Conservation (phyloP, 2,329 filamentous ascomycete species). For the Neofusicoccum kwambonambiense region DNA sequence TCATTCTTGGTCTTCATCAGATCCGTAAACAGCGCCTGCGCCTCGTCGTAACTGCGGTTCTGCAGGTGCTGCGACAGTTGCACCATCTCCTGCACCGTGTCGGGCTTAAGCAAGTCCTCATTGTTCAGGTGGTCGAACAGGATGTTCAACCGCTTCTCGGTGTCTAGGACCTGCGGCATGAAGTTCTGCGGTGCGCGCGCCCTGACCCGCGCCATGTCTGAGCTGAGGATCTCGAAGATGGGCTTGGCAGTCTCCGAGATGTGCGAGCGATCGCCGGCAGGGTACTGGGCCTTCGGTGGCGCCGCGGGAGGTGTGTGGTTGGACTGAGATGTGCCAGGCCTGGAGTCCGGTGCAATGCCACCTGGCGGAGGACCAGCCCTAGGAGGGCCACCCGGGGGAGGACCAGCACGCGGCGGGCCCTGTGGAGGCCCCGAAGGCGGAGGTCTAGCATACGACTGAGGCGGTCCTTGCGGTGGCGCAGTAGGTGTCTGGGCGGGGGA, state of each 20-base stretch:
- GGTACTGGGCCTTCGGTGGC: conserved; percentile 58
- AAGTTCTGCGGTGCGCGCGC: conserved; percentile 82
- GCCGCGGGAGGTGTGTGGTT: conserved; percentile 46
- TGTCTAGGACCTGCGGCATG: conserved; percentile 85
- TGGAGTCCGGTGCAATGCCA: conserved; percentile 32
- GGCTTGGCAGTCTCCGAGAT: conserved; percentile 75
- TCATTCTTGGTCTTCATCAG: conserved; percentile 50
- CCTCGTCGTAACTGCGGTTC: conserved; percentile 45
- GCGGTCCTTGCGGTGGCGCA: conserved; percentile 39
- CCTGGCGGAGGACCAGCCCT: conserved; percentile 36
- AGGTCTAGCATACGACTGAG: conserved; percentile 37
- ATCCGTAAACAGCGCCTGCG: conserved; percentile 44
- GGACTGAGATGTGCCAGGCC: conserved; percentile 51
- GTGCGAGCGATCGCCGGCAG: conserved; percentile 81
- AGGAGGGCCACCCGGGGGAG: conserved; percentile 43
- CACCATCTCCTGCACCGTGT: conserved; percentile 68
- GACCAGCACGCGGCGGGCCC: conserved; percentile 47
- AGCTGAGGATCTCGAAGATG: conserved; percentile 76
- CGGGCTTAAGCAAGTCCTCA: conserved; percentile 79
- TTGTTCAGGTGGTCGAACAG: conserved; percentile 99
- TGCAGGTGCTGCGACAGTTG: conserved; percentile 50
- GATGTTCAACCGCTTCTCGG: conserved; percentile 86
- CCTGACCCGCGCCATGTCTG: conserved; percentile 87
- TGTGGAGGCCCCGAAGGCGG: conserved; percentile 41
- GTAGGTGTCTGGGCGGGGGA: conserved; percentile 35